phyloP scores from a whole-genome alignment of 768 basidiomycete species.

The Coprinopsis strossmayeri region DNA sequence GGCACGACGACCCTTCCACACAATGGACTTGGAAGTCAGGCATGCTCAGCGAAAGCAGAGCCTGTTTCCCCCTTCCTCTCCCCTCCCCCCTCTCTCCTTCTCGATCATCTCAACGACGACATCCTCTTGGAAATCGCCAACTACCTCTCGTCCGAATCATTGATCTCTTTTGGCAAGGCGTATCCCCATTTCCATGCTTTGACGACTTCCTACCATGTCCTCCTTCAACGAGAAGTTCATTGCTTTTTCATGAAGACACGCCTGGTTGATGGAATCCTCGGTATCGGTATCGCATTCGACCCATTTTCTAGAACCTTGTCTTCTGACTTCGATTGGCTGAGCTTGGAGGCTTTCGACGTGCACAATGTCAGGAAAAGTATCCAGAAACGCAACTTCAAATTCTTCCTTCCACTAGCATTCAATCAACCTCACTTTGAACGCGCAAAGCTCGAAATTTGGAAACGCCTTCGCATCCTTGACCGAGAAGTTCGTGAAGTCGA shows the following conservation, averaged over 20 bases:
- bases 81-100: conserved; percentile 21
- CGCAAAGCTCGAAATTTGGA: conserved; percentile 27
- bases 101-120: conserved; percentile 33
- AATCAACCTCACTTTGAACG: conserved; percentile 31
- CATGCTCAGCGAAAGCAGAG: background rate
- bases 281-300: conserved; percentile 33
- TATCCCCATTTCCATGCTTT: conserved; percentile 32
- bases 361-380: conserved; percentile 31
- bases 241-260: conserved; percentile 40
- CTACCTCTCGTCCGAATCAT: conserved; percentile 30
- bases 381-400: conserved; percentile 32
- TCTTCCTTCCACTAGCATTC: conserved; percentile 40
- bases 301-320: conserved; percentile 23
- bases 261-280: conserved; percentile 30
- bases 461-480: conserved; percentile 25
- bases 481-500: conserved; percentile 23
- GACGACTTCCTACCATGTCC: conserved; percentile 25
- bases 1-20: too few species aligned
- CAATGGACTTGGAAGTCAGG: too few species aligned
- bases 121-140: conserved; percentile 25
- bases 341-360: conserved; percentile 31
- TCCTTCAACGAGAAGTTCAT: conserved; percentile 33
- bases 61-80: conserved; percentile 11
- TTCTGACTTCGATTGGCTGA: conserved; percentile 43
- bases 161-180: conserved; percentile 30